These are phyloP conservation scores for Phlebiopsis flavidoalba DNA, from an alignment of 768 basidiomycete genomes.

Conservation along the genomic window DNA sequence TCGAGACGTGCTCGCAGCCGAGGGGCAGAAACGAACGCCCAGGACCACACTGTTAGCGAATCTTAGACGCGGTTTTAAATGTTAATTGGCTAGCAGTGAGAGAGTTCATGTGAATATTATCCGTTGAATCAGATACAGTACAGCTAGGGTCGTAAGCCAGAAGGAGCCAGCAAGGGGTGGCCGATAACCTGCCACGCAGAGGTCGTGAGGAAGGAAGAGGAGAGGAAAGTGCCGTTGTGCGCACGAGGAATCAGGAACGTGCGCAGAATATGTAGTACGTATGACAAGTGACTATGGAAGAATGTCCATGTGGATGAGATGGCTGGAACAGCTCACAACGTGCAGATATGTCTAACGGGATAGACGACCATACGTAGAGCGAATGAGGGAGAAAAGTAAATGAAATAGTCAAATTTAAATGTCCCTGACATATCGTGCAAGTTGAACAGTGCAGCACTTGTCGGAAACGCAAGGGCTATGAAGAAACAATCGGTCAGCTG, in stretches of 20 bases:
- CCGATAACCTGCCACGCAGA: not conserved
- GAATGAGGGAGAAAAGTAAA: not conserved
- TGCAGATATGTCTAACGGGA: conserved; percentile 17
- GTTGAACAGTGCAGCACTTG: conserved; percentile 19
- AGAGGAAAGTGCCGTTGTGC: conserved; percentile 10
- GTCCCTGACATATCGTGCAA: conserved; percentile 23
- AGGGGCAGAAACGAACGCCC: too few species aligned
- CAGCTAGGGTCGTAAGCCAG: conserved; percentile 1
- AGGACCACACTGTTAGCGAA: too few species aligned
- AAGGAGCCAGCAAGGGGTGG: not conserved
- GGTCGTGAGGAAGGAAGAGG: not conserved
- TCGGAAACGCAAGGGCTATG: conserved; percentile 24
- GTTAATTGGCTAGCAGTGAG: not conserved
- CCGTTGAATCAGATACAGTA: not conserved
- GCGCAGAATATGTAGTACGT: conserved; percentile 5
- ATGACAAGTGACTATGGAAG: conserved; percentile 9
- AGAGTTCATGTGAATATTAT: conserved; percentile 1
- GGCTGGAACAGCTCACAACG: conserved; percentile 15
- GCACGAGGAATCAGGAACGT: not conserved
- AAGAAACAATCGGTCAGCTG: conserved; percentile 5
- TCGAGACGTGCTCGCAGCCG: too few species aligned
- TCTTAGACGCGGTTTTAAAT: too few species aligned
- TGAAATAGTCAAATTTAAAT: conserved; percentile 19
- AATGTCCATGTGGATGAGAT: conserved; percentile 7
- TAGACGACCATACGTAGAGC: conserved; percentile 9